These are phyloP conservation scores for Cetraspora pellucida DNA, from an alignment of 192 early-diverging fungal species.

Conservation along the genomic window DNA sequence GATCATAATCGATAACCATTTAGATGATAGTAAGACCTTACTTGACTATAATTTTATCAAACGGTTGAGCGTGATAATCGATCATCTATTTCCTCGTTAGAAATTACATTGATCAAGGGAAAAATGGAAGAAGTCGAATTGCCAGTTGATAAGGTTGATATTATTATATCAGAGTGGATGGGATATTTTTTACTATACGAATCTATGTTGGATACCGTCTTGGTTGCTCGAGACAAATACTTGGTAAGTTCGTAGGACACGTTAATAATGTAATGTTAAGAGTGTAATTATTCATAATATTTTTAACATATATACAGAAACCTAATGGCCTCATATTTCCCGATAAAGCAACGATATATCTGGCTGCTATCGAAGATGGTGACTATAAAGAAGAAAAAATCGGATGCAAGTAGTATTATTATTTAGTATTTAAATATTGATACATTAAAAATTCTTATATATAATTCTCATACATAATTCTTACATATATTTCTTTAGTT, in stretches of 20 bases:
- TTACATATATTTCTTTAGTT: constrained; percentile 38
- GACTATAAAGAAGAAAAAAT: constrained; percentile 81
- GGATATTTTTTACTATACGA: constrained; percentile 90
- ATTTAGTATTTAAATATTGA: not conserved
- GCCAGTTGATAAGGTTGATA: constrained; percentile 77
- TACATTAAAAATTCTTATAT: not conserved
- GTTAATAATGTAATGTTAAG: not conserved
- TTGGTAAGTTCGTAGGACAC: constrained; percentile 41
- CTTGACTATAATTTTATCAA: constrained; percentile 6
- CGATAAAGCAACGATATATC: constrained; percentile 67
- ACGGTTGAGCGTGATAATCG: too few relatives aligned
- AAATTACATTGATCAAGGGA: constrained; percentile 65
- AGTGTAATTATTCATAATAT: not conserved
- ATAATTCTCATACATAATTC: not conserved
- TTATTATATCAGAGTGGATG: constrained; percentile 94
- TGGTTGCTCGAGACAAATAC: constrained; percentile 81
- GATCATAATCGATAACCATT: constrained; percentile 73
- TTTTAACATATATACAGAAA: constrained; percentile 1
- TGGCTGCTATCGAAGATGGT: constrained; percentile 76
- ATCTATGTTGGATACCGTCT: constrained; percentile 89
- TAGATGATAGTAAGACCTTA: constrained; percentile 58
- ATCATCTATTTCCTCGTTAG: not conserved
- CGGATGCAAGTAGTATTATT: constrained; percentile 41
- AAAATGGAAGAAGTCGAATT: constrained; percentile 79
- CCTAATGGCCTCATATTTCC: constrained; percentile 66